Evolutionary conservation across 179 eudicot genomes (phyloP).

Genomic region (Beta macrorhiza): DNA sequence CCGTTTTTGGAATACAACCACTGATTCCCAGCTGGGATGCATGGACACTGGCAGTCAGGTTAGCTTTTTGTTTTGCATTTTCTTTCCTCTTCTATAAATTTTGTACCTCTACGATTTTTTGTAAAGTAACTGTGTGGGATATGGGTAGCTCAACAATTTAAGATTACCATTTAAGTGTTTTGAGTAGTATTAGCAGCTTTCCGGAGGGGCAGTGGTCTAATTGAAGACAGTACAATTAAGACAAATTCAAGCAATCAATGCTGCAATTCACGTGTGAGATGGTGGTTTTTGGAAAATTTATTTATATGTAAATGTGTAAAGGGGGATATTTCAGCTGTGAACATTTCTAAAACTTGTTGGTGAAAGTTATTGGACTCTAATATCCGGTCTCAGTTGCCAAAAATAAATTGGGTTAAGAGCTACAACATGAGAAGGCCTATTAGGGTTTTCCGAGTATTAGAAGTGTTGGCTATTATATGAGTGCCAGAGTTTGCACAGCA

Average conservation of each 20-base stretch:
- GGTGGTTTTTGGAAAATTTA: neutral
- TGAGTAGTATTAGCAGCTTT: neutral
- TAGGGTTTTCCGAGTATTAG: no score
- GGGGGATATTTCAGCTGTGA: neutral
- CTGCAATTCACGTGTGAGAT: neutral
- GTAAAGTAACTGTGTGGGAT: neutral
- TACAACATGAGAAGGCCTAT: neutral
- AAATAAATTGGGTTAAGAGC: neutral
- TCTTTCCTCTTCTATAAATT: neutral
- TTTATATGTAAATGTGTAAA: neutral
- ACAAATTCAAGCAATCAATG: neutral
- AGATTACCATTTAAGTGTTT: neutral
- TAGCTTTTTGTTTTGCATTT: constrained; percentile 2
- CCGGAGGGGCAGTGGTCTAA: neutral
- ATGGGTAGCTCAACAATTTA: neutral
- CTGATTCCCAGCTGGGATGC: constrained; percentile 77
- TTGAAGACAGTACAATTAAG: neutral
- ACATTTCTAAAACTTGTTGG: neutral
- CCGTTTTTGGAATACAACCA: constrained; percentile 95
- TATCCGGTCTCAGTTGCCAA: neutral
- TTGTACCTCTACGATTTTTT: neutral
- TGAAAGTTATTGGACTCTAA: neutral
- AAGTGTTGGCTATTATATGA: neutral
- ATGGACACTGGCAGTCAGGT: constrained; percentile 99
- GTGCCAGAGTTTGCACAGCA: neutral